Evolutionary conservation across 78 protist genomes (phyloP).

Genomic region (Bigelowiella natans): DNA sequence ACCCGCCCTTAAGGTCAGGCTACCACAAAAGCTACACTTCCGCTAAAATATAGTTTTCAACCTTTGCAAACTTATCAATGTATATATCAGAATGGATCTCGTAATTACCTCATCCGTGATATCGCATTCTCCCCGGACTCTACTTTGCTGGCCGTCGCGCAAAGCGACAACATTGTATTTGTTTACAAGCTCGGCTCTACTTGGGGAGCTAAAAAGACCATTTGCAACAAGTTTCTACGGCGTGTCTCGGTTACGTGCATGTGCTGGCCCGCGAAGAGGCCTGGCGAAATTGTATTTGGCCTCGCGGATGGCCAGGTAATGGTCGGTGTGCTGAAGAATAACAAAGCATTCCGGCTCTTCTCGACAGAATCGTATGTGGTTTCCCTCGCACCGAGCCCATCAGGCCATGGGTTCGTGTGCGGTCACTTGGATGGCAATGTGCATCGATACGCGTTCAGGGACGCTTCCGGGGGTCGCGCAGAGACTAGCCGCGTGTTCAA

Average conservation of each 20-base stretch:
- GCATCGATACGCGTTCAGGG: background rate
- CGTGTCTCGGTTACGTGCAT: constrained; percentile 52
- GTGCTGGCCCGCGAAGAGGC: constrained; percentile 55
- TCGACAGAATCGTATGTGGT: constrained; percentile 34
- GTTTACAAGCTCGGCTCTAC: constrained; percentile 63
- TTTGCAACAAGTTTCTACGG: constrained; percentile 63
- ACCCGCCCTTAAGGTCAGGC: constrained; percentile 21
- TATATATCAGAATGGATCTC: constrained; percentile 24
- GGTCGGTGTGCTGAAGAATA: constrained; percentile 17
- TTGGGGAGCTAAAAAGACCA: constrained; percentile 71
- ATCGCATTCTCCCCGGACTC: constrained; percentile 78
- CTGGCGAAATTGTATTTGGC: constrained; percentile 40
- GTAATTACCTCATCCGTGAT: constrained; percentile 39
- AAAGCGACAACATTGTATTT: constrained; percentile 67
- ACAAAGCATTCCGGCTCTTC: constrained; percentile 47
- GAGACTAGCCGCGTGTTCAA: background rate
- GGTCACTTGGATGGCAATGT: constrained; percentile 31
- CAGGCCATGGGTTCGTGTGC: constrained; percentile 29
- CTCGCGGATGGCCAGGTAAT: constrained; percentile 35
- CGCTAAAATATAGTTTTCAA: background rate
- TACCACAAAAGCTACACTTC: background rate
- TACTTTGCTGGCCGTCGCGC: constrained; percentile 66
- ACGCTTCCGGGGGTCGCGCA: background rate
- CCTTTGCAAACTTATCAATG: background rate
- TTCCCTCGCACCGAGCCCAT: constrained; percentile 11